These are phyloP conservation scores for Ramaria sp. DNA, from an alignment of 768 basidiomycete species.

Conservation along the genomic window DNA sequence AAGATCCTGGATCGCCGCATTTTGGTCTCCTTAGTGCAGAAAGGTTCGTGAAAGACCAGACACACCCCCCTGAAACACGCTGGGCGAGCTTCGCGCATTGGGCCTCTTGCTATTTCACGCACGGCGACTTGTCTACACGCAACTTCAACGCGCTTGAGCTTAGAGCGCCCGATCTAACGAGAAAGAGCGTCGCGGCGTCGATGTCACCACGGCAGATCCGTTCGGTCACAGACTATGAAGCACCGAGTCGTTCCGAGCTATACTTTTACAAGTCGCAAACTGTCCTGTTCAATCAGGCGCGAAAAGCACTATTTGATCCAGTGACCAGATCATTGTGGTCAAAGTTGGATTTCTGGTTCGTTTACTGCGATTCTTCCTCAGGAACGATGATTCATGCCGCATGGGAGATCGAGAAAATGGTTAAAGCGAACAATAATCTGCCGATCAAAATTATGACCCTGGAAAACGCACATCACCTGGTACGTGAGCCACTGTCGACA, in stretches of 20 bases:
- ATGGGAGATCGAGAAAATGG: too few species aligned
- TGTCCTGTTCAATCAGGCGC: not conserved
- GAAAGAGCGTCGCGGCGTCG: not conserved
- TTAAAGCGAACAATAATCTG: too few species aligned
- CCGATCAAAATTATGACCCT: too few species aligned
- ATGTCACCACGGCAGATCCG: not conserved
- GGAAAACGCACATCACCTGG: too few species aligned
- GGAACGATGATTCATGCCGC: not conserved
- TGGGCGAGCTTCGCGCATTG: conserved; percentile 19
- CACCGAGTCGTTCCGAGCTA: conserved; percentile 3
- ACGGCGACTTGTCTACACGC: conserved; percentile 19
- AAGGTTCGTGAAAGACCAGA: conserved; percentile 17
- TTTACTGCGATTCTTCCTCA: not conserved
- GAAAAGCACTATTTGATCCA: not conserved
- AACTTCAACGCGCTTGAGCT: conserved; percentile 17
- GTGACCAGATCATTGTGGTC: not conserved
- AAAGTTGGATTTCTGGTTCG: not conserved
- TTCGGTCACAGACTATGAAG: not conserved
- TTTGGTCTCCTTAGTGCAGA: too few species aligned
- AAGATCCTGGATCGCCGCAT: not conserved
- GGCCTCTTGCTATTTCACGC: conserved; percentile 24
- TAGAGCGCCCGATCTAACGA: conserved; percentile 13
- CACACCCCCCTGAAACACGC: conserved; percentile 17
- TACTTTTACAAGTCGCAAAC: not conserved
- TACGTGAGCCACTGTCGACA: too few species aligned